These are phyloP conservation scores for Saccharomycopsis oosterbeekiorum DNA, from an alignment of 805 yeast species.

Conservation along the genomic window DNA sequence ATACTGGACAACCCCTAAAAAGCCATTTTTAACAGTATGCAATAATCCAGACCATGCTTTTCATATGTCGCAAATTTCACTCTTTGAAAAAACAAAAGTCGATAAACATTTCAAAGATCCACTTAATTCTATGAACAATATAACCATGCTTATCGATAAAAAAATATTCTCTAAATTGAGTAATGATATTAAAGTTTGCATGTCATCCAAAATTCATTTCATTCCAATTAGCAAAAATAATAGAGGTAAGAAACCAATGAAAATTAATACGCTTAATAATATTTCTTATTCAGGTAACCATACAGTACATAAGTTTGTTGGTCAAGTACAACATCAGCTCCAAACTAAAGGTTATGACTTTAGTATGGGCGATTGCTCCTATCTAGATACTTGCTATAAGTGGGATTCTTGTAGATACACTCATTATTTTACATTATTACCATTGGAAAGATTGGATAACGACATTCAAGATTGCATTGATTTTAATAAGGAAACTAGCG, in stretches of 20 bases:
- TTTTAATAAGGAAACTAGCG: slow-evolving; percentile 21
- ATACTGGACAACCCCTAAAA: slow-evolving; percentile 28
- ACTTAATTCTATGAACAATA: slow-evolving; percentile 20
- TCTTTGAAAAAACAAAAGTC: slow-evolving; percentile 3
- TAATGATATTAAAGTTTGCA: slow-evolving; percentile 24
- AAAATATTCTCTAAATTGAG: slow-evolving; percentile 19
- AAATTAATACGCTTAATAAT: neutral
- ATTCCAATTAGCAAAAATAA: slow-evolving; percentile 38
- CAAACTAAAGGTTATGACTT: slow-evolving; percentile 47
- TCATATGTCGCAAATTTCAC: slow-evolving; percentile 7
- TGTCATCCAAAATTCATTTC: slow-evolving; percentile 37
- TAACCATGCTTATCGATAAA: slow-evolving; percentile 1
- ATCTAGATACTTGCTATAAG: slow-evolving; percentile 88
- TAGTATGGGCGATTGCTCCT: slow-evolving; percentile 81
- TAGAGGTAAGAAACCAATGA: neutral
- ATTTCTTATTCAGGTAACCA: neutral
- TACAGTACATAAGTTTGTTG: neutral
- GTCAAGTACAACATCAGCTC: slow-evolving; percentile 1
- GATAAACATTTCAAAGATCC: slow-evolving; percentile 21
- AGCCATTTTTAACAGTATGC: slow-evolving; percentile 44
- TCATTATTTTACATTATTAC: slow-evolving; percentile 55
- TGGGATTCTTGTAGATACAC: slow-evolving; percentile 61
- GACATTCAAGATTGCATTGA: slow-evolving; percentile 9
- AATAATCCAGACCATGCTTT: slow-evolving; percentile 24
- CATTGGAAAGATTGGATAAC: slow-evolving; percentile 21